phyloP scores from a whole-genome alignment of 495 filamentous ascomycete genomes.

The Podospora fimiseda region DNA sequence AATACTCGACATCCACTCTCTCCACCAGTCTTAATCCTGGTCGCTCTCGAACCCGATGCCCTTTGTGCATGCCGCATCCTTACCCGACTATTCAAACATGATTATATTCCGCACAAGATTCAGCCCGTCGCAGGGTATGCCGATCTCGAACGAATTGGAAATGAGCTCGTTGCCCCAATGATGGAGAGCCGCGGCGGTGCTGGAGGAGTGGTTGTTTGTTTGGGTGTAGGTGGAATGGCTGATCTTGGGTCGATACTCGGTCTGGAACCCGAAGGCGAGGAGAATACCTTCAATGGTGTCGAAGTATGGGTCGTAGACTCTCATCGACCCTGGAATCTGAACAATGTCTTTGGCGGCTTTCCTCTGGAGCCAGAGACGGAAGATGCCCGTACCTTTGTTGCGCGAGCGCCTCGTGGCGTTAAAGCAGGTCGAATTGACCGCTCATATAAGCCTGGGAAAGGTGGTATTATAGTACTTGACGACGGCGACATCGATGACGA shows the following conservation, averaged over 20 bases:
- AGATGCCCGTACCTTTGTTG: slow-evolving; percentile 38
- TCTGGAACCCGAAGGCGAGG: slow-evolving; percentile 52
- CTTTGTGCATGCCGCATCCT: slow-evolving; percentile 94
- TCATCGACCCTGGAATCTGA: slow-evolving; percentile 87
- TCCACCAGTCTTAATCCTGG: slow-evolving; percentile 85
- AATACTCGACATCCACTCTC: slow-evolving; percentile 74
- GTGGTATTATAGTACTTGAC: slow-evolving; percentile 87
- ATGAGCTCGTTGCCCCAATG: slow-evolving; percentile 74
- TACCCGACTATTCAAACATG: slow-evolving; percentile 82
- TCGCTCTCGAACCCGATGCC: slow-evolving; percentile 89
- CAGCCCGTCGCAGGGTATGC: slow-evolving; percentile 89
- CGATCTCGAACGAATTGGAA: slow-evolving; percentile 72
- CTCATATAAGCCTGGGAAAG: slow-evolving; percentile 67
- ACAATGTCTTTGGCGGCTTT: slow-evolving; percentile 80
- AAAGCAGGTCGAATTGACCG: slow-evolving; percentile 61
- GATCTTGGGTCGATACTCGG: slow-evolving; percentile 72
- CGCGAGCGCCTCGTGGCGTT: slow-evolving; percentile 44
- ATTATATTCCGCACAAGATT: slow-evolving; percentile 98
- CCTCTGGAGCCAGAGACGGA: slow-evolving; percentile 44
- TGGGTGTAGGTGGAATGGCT: slow-evolving; percentile 86
- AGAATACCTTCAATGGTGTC: slow-evolving; percentile 59
- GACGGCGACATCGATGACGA: slow-evolving; percentile 95
- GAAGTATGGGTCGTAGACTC: slow-evolving; percentile 95
- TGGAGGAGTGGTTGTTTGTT: slow-evolving; percentile 82
- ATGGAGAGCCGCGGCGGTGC: slow-evolving; percentile 69